These are phyloP conservation scores for Talaromyces amestolkiae DNA, from an alignment of 2,329 filamentous ascomycete genomes.

Conservation along the genomic window DNA sequence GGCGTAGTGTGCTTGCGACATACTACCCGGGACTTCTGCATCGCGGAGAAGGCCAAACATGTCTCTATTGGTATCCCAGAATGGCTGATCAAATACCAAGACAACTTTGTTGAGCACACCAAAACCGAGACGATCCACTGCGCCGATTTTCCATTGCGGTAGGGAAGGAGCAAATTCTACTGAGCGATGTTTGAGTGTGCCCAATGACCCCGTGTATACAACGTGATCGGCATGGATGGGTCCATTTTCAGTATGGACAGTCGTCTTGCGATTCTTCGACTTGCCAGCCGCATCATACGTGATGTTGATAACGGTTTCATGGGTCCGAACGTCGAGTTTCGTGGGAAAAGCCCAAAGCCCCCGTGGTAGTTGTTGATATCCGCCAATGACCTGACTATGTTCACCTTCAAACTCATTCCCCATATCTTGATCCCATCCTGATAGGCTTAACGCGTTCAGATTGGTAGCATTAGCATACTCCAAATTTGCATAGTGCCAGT, in stretches of 20 bases:
- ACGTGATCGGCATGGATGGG: slow-evolving; percentile 80
- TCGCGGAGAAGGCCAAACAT: slow-evolving; percentile 91
- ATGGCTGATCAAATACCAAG: slow-evolving; percentile 80
- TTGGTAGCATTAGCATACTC: slow-evolving; percentile 96
- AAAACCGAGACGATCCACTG: slow-evolving; percentile 82
- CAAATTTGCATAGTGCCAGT: slow-evolving; percentile 97
- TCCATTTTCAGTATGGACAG: slow-evolving; percentile 75
- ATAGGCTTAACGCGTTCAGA: slow-evolving; percentile 79
- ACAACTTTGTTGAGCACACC: slow-evolving; percentile 95
- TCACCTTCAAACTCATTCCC: slow-evolving; percentile 96
- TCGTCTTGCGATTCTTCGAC: slow-evolving; percentile 49
- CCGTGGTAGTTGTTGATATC: slow-evolving; percentile 89
- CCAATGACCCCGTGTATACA: slow-evolving; percentile 85
- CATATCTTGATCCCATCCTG: slow-evolving; percentile 94
- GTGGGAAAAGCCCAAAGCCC: slow-evolving; percentile 76
- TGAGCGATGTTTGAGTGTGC: slow-evolving; percentile 77
- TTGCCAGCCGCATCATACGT: slow-evolving; percentile 54
- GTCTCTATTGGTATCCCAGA: slow-evolving; percentile 86
- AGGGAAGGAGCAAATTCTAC: slow-evolving; percentile 86
- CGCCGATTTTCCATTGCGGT: slow-evolving; percentile 79
- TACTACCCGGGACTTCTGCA: slow-evolving; percentile 65
- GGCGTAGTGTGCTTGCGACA: slow-evolving; percentile 76
- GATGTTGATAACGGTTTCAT: slow-evolving; percentile 70
- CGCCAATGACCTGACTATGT: slow-evolving; percentile 89
- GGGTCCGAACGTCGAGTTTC: slow-evolving; percentile 72